phyloP scores from a whole-genome alignment of 352 stramenopile species.

The Phytophthora agathidicida region DNA sequence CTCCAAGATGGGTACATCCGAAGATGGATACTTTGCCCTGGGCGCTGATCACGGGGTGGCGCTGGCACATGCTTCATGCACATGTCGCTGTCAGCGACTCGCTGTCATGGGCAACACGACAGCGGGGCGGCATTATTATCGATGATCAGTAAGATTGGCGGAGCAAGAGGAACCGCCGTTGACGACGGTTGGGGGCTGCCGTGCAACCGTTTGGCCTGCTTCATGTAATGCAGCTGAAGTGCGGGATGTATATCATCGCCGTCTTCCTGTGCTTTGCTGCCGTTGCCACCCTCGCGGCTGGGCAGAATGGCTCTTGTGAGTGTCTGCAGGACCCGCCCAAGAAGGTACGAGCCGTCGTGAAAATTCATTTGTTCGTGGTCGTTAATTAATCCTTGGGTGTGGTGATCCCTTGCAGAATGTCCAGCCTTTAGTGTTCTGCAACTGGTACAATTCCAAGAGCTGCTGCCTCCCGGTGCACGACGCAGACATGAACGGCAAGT shows the following conservation, averaged over 20 bases:
- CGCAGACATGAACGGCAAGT: slow-evolving; percentile 62
- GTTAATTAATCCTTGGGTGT: too few relatives aligned
- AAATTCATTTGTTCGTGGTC: too few relatives aligned
- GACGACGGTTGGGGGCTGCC: slow-evolving; percentile 16
- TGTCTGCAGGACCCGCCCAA: slow-evolving; percentile 32
- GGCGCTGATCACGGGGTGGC: too few relatives aligned
- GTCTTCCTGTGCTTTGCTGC: slow-evolving; percentile 12
- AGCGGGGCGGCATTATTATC: background rate
- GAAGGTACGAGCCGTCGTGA: slow-evolving; percentile 25
- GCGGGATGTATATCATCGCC: slow-evolving; percentile 4
- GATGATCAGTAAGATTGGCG: background rate
- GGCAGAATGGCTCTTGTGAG: slow-evolving; percentile 20
- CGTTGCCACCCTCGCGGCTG: background rate
- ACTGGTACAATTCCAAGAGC: slow-evolving; percentile 64
- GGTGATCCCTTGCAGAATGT: slow-evolving; percentile 63
- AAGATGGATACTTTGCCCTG: too few relatives aligned
- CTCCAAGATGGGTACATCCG: too few relatives aligned
- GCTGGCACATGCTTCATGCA: too few relatives aligned
- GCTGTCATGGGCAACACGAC: too few relatives aligned
- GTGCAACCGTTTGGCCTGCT: slow-evolving; percentile 24
- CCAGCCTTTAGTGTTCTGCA: slow-evolving; percentile 76
- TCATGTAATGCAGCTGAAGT: too few relatives aligned
- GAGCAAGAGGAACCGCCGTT: slow-evolving; percentile 1
- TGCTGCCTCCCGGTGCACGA: slow-evolving; percentile 78
- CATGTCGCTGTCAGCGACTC: too few relatives aligned